Evolutionary conservation across 768 basidiomycete species (phyloP), one percentile per base, ranked within the genome.

Genomic region (Calocera cornea): DNA sequence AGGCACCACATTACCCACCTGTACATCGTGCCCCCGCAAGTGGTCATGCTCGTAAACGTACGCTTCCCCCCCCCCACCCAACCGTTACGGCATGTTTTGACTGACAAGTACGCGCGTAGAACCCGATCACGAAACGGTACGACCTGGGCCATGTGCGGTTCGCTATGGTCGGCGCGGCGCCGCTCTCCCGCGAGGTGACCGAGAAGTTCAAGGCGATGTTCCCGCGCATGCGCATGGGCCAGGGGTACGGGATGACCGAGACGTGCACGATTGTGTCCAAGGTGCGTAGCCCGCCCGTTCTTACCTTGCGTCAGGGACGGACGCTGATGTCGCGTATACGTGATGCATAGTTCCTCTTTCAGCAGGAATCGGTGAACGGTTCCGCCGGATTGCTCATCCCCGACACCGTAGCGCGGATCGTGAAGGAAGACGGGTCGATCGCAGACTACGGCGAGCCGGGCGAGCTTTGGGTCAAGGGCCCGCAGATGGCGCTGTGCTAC

Each of bases 1-100:
- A 80, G 79, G 22, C 80, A 88, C 75, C 79, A 77, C 34, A 84
- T 88, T 67, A 80, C 78, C 3, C 82, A 87, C 68, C 75, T 86
- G 24, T 75, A 60, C 68, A 75, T 85, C 34, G 84, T 86, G 1
- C 85, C 85, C 8, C 85, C 84, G 0, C 81, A 83, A 72, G 77
- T 83, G 19, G 80, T 86, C 16, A 76, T 85, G 1, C 74, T 87
- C 10, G 84, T 84, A 78, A 88, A 88, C 75, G 83, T 84, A 70
- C n/a, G 73, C 66, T 5, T 5, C 22, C 27, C 31, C 19, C 7
- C 11, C 22, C 27, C 31, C 19, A 11, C 19, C 27, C 31, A 22
- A 29, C 54, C 10, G 5, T 10, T 33, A 10, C 10, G 14, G 54
- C 2, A 60, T n/a, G 10, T 19, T 2, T 33, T 33, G 22, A 22